Percentiles rank a stretch among this genome's conserved stretches.
Conservation (phyloP, 371 early-diverging fungal species). For the Saksenaea oblongispora region DNA sequence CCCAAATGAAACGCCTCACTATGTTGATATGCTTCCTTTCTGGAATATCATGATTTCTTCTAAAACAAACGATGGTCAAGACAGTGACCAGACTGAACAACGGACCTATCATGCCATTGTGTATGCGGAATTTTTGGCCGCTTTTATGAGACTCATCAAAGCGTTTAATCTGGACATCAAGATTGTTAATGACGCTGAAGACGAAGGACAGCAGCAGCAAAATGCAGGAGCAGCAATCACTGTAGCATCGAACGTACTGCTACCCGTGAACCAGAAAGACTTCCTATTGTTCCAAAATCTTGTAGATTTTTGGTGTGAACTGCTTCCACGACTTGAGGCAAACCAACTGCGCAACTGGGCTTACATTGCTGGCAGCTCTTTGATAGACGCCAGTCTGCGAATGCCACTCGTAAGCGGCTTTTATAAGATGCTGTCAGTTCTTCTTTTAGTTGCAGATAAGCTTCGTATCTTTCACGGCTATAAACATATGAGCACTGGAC, state of each 20-base stretch:
- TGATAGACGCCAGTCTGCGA: slow-evolving; percentile 56
- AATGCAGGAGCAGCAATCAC: slow-evolving; percentile 15
- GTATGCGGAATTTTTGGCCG: slow-evolving; percentile 35
- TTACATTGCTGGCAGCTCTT: slow-evolving; percentile 48
- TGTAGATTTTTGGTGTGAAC: slow-evolving; percentile 65
- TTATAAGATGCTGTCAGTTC: slow-evolving; percentile 65
- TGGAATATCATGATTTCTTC: slow-evolving; percentile 28
- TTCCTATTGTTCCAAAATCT: slow-evolving; percentile 69
- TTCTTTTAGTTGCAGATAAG: slow-evolving; percentile 49
- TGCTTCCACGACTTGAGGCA: slow-evolving; percentile 51
- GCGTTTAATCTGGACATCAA: slow-evolving; percentile 36
- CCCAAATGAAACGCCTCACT: slow-evolving; percentile 19
- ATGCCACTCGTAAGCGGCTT: slow-evolving; percentile 76
- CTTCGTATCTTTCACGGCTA: slow-evolving; percentile 35
- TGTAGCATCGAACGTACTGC: slow-evolving; percentile 44
- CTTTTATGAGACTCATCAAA: slow-evolving; percentile 25
- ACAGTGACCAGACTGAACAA: not conserved
- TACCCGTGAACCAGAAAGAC: slow-evolving; percentile 65
- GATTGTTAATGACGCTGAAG: slow-evolving; percentile 13
- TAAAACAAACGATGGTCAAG: slow-evolving; percentile 8
- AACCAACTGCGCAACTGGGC: slow-evolving; percentile 62
- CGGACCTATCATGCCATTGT: slow-evolving; percentile 12
- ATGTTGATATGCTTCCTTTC: slow-evolving; percentile 34
- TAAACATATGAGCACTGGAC: slow-evolving; percentile 8
- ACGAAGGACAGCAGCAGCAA: not conserved